These are phyloP conservation scores for Cyamopsis tetragonoloba DNA, from an alignment of 306 rosid species.

Conservation along the genomic window DNA sequence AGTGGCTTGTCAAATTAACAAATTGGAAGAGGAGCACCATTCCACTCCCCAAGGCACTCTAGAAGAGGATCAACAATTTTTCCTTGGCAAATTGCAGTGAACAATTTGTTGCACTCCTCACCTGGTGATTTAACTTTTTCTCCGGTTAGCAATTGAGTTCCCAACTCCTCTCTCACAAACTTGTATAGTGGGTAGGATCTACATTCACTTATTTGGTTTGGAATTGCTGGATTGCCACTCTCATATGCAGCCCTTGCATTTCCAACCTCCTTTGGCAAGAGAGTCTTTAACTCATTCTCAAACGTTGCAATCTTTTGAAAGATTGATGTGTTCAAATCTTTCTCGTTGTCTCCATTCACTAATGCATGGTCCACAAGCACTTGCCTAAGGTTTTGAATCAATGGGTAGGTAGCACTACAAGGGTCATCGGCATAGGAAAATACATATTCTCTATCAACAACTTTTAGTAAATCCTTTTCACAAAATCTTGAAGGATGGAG, in stretches of 20 bases:
- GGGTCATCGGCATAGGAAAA: conserved; percentile 58
- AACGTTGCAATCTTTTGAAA: conserved; percentile 50
- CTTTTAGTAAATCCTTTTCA: conserved; percentile 55
- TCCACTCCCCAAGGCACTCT: neutral
- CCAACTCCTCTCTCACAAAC: conserved; percentile 55
- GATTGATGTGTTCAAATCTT: conserved; percentile 45
- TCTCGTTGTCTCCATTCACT: conserved; percentile 43
- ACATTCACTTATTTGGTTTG: conserved; percentile 50
- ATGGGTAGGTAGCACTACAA: conserved; percentile 54
- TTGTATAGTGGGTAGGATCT: no score
- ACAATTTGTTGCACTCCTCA: neutral
- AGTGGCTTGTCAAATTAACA: neutral
- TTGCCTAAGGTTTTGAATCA: no score
- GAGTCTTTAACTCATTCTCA: neutral
- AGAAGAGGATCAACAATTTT: neutral
- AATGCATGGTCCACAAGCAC: conserved; percentile 60
- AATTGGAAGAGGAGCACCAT: neutral
- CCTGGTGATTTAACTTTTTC: conserved; percentile 54
- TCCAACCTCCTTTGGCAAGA: neutral
- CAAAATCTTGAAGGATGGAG: no score
- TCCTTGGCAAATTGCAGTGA: neutral
- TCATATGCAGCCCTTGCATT: conserved; percentile 38
- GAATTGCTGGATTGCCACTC: conserved; percentile 31
- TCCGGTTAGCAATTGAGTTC: conserved; percentile 39
- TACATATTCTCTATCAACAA: conserved; percentile 50